phyloP scores from a whole-genome alignment of 192 early-diverging fungal genomes.

The Lunasporangiospora selenospora region DNA sequence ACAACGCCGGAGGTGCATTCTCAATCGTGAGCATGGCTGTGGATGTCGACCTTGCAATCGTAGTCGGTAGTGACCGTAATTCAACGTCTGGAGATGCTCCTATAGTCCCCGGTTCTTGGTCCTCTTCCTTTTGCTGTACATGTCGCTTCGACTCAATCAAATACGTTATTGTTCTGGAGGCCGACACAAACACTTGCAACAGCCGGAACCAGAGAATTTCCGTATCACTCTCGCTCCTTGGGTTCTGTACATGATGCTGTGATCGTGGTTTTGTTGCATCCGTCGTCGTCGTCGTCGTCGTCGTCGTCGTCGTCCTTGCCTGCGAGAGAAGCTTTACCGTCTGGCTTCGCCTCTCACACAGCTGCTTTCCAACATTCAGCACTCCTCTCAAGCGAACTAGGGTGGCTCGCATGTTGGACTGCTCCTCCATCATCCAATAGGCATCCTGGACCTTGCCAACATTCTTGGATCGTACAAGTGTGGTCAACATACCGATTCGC shows the following conservation, averaged over 20 bases:
- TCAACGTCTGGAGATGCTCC: too few species aligned
- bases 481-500: slow-evolving; percentile 48
- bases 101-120: too few species aligned
- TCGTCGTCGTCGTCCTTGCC: slow-evolving; percentile 10
- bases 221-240: slow-evolving; percentile 58
- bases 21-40: slow-evolving; percentile 4
- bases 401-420: slow-evolving; percentile 50
- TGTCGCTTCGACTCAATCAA: slow-evolving; percentile 9
- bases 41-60: too few species aligned
- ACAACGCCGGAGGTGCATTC: slow-evolving; percentile 35
- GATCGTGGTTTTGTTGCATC: too few species aligned
- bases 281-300: slow-evolving; percentile 4
- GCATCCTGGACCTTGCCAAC: slow-evolving; percentile 44
- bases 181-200: slow-evolving; percentile 62
- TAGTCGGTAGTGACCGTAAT: too few species aligned
- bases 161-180: slow-evolving; percentile 54
- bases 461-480: slow-evolving; percentile 47
- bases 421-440: slow-evolving; percentile 58
- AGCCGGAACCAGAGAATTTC: slow-evolving; percentile 64
- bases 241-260: too few species aligned
- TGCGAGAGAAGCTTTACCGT: slow-evolving; percentile 24
- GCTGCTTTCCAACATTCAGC: slow-evolving; percentile 60
- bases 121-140: too few species aligned
- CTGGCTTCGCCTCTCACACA: slow-evolving; percentile 56
- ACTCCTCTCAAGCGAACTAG: slow-evolving; percentile 63